A percentile compares a stretch with the other conserved stretches of the same genome.
Conservation (phyloP, 495 filamentous ascomycete genomes). For the Amphirosellinia nigrospora region DNA sequence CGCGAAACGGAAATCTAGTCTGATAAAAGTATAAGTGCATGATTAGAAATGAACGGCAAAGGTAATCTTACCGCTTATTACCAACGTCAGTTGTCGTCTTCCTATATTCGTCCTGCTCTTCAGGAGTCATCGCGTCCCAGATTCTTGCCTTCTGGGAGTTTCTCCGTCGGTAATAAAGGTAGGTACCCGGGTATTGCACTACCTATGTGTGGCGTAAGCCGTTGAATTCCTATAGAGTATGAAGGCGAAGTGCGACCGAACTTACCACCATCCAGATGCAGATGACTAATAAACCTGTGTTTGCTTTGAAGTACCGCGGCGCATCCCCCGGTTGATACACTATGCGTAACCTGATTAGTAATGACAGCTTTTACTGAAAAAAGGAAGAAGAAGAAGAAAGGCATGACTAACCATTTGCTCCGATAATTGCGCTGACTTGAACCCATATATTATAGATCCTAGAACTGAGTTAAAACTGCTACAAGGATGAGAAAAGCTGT, state of each 20-base stretch:
- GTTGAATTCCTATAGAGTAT: constrained; percentile 1
- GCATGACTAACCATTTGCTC: constrained; percentile 32
- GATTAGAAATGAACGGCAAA: not conserved
- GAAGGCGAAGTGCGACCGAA: constrained; percentile 3
- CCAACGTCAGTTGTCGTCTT: constrained; percentile 37
- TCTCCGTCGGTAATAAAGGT: constrained; percentile 42
- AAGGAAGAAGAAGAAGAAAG: not conserved
- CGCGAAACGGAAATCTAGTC: constrained; percentile 39
- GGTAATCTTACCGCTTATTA: constrained; percentile 40
- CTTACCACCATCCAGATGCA: constrained; percentile 41
- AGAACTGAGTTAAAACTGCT: constrained; percentile 14
- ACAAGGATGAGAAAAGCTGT: not conserved
- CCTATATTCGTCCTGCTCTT: constrained; percentile 40
- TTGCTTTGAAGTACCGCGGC: constrained; percentile 38
- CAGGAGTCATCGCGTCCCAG: constrained; percentile 44
- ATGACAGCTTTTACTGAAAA: not conserved
- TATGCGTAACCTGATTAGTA: constrained; percentile 14
- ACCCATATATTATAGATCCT: constrained; percentile 40
- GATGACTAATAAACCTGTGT: constrained; percentile 37
- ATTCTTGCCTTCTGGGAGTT: constrained; percentile 38
- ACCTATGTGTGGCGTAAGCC: constrained; percentile 25
- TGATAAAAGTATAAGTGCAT: constrained; percentile 14
- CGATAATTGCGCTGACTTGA: constrained; percentile 40
- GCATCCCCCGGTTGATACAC: constrained; percentile 36
- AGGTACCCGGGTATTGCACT: constrained; percentile 40